Base-by-base conservation (phyloP, 192 early-diverging fungal genomes). In the Nowakowskiella sp. region DNA sequence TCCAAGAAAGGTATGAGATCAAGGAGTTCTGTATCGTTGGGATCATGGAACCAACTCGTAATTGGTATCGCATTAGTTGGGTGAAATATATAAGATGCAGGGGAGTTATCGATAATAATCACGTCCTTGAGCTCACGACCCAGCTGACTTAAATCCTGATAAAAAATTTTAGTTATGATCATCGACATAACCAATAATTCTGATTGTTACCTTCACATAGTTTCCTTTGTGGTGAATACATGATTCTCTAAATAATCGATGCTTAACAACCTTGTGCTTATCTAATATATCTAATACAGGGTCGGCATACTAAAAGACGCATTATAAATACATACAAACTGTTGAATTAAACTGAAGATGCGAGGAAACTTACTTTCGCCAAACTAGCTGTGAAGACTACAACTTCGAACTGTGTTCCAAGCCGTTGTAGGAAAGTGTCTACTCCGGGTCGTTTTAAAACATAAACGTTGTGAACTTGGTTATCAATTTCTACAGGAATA, bases 391-490 rank as follows among this genome's bases (percentile, higher is more conserved):
- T 98, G 66, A 94, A 96, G 26, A 94, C 86, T 8, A 94, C 92
- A 42, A 95, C 73, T 62, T 96, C 92, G 66, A 88, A 98, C 53
- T 87, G 78, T 61, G 84, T 67, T 23, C 89, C 91, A 76, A 95
- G 78, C 45, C 76, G 55, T 62, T 78, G 73, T 81, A 98, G 68
- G 53, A 98, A 98, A 44, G 80, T 80, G 68, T 94, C 92, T 3
- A 95, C 88, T n/a, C 91, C 90, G 1, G 94, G 94, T 34, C 94
- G 81, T 67, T 95, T 95, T 65, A 93, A 74, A 24, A 98, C 94
- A 69, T 92, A 94, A 16, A 95, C 94, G 64, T 84, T 91, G 65
- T 98, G 92, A 29, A 83, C 75, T 60, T 86, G 81, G 43, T 80
- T 82, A 55, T 98, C 91, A 44, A 95, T 90, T 47, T 92, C 86